A percentile compares a stretch with the other conserved stretches of the same genome.
phyloP scores from a whole-genome alignment of 2,329 filamentous ascomycete genomes.

The Monosporascus sp. region DNA sequence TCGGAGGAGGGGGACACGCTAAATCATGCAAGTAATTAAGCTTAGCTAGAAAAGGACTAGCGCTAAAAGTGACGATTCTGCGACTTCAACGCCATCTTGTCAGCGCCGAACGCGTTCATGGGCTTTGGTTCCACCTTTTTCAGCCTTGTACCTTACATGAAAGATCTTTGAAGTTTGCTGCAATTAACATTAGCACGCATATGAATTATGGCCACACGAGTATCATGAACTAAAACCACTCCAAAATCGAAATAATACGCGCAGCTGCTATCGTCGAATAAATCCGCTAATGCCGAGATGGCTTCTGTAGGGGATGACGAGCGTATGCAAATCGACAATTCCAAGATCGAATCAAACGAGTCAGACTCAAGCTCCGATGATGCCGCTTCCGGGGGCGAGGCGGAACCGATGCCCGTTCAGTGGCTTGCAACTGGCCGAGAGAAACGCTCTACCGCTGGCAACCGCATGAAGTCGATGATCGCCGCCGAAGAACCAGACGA shows the following conservation, averaged over 20 bases:
- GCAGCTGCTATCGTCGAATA: not conserved
- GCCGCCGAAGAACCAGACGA: constrained; percentile 66
- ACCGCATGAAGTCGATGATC: constrained; percentile 73
- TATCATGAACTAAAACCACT: not conserved
- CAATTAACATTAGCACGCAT: too few species aligned
- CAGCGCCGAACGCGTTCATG: too few species aligned
- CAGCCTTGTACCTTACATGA: too few species aligned
- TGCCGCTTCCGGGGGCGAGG: constrained; percentile 25
- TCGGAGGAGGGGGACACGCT: too few species aligned
- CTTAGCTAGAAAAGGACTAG: not conserved
- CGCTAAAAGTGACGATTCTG: not conserved
- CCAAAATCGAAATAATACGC: not conserved
- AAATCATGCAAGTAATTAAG: not conserved
- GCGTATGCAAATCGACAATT: constrained; percentile 27
- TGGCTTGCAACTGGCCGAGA: constrained; percentile 69
- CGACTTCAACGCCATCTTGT: too few species aligned
- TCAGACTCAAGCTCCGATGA: constrained; percentile 31
- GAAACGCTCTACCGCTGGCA: constrained; percentile 77
- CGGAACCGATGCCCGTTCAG: constrained; percentile 41
- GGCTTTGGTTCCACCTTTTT: too few species aligned
- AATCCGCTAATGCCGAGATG: constrained; percentile 33
- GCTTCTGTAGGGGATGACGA: constrained; percentile 36
- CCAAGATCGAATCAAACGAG: constrained; percentile 26
- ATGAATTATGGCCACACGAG: too few species aligned
- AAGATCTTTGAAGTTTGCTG: too few species aligned